Conservation (phyloP, 257 asterid species). For the Primulina eburnea region DNA sequence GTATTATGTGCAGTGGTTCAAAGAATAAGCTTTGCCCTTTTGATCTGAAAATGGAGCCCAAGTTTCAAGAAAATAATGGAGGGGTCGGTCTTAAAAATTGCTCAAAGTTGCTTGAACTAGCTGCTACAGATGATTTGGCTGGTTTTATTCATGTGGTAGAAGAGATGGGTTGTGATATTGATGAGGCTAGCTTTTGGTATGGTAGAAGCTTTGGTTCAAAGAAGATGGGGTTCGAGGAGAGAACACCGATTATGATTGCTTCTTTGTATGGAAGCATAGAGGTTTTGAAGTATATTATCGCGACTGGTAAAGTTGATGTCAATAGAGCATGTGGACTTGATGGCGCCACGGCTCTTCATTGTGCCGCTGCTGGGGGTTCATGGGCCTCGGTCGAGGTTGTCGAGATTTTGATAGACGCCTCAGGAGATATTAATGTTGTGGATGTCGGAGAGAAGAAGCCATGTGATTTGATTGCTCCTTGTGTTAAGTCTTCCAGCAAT, state of each 20-base stretch:
- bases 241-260: slow-evolving; percentile 78
- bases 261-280: slow-evolving; percentile 66
- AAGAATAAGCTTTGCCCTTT: slow-evolving; percentile 31
- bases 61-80: slow-evolving; percentile 28
- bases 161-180: slow-evolving; percentile 50
- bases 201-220: slow-evolving; percentile 60
- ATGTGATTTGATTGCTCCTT: slow-evolving; percentile 51
- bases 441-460: slow-evolving; percentile 66
- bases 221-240: slow-evolving; percentile 72
- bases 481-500: slow-evolving; percentile 32
- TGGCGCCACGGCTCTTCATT: slow-evolving; percentile 82
- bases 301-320: slow-evolving; percentile 30
- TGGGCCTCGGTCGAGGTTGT: slow-evolving; percentile 47
- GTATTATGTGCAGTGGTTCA: slow-evolving; percentile 48
- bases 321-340: slow-evolving; percentile 48
- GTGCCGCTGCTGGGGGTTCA: slow-evolving; percentile 76
- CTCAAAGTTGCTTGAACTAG: slow-evolving; percentile 72
- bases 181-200: slow-evolving; percentile 72
- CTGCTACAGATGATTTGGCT: slow-evolving; percentile 66
- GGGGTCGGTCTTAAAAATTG: slow-evolving; percentile 27
- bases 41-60: slow-evolving; percentile 50
- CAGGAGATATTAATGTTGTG: slow-evolving; percentile 43
- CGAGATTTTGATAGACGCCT: slow-evolving; percentile 49
- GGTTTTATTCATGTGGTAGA: slow-evolving; percentile 55
- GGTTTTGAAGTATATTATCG: slow-evolving; percentile 54